phyloP scores from a whole-genome alignment of 495 filamentous ascomycete genomes.

The Neurospora hispaniola region DNA sequence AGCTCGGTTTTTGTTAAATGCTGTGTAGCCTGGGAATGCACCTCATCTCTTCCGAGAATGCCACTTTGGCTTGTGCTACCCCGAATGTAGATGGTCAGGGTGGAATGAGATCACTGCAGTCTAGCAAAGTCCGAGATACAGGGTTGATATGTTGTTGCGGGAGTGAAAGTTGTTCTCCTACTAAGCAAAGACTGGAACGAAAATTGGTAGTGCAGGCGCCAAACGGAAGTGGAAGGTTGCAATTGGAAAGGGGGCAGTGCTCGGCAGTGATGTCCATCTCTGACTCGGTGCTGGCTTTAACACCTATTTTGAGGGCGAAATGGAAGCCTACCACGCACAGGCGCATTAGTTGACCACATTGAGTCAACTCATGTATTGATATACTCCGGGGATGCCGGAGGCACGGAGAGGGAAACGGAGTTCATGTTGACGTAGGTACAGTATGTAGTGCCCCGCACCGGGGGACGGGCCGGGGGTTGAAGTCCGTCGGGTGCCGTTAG shows the following conservation, averaged over 20 bases:
- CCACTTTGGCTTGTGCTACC: neutral
- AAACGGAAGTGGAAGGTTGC: neutral
- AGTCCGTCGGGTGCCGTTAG: neutral
- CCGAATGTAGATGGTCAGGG: no score
- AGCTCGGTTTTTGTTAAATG: neutral
- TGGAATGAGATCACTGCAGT: neutral
- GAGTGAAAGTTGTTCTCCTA: neutral
- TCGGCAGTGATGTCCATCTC: neutral
- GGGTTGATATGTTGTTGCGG: neutral
- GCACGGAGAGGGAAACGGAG: neutral
- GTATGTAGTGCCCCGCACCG: neutral
- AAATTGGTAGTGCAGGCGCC: neutral
- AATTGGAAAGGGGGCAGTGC: neutral
- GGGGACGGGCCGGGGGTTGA: neutral
- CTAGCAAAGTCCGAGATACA: neutral
- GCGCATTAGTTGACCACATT: neutral
- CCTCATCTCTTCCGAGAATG: neutral
- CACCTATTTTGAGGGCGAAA: neutral
- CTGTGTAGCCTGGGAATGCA: neutral
- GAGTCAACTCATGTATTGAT: neutral
- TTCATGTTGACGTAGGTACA: neutral
- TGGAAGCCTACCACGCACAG: neutral
- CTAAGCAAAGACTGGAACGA: neutral
- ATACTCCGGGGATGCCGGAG: neutral
- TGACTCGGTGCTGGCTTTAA: neutral